A percentile compares a stretch with the other conserved stretches of the same genome.
These are phyloP conservation scores for Suhomyces panamericanus DNA, from an alignment of 1,139 yeast species.

Conservation along the genomic window DNA sequence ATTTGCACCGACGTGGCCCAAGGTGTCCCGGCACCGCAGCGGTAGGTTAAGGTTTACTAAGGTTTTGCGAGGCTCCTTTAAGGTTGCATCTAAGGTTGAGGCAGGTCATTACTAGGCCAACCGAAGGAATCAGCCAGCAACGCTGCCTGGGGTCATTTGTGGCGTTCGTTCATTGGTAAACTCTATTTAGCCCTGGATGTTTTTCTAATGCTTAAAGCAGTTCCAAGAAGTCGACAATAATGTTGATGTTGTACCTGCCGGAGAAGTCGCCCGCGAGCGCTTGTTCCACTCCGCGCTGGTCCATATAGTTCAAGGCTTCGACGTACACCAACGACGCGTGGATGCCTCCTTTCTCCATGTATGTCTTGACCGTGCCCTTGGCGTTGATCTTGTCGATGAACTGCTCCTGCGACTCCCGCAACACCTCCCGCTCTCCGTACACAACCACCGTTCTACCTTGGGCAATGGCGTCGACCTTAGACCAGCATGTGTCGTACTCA, in stretches of 20 bases:
- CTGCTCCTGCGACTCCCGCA: slow-evolving; percentile 33
- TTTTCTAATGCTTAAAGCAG: slow-evolving; percentile 3
- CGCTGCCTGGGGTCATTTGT: no score
- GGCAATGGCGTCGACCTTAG: slow-evolving; percentile 29
- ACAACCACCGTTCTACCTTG: slow-evolving; percentile 30
- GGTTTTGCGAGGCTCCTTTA: no score
- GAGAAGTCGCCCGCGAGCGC: slow-evolving; percentile 31
- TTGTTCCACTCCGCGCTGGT: slow-evolving; percentile 22
- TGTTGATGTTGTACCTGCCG: slow-evolving; percentile 25
- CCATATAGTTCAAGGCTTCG: slow-evolving; percentile 33
- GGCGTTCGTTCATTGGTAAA: no score
- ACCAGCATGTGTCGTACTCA: slow-evolving; percentile 30
- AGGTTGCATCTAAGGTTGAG: no score
- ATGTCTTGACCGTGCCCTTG: slow-evolving; percentile 22
- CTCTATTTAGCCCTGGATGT: not conserved
- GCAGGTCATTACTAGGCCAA: no score
- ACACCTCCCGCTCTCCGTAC: slow-evolving; percentile 39
- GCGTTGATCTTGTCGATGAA: slow-evolving; percentile 22
- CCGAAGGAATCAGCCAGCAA: no score
- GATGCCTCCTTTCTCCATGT: slow-evolving; percentile 34
- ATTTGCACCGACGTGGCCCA: no score
- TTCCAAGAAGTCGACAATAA: slow-evolving; percentile 17
- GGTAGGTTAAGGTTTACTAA: no score
- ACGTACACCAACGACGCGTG: slow-evolving; percentile 33
- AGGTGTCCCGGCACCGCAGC: no score